Conservation (phyloP, 164 flowering plant genomes). For the Akebia trifoliata region DNA sequence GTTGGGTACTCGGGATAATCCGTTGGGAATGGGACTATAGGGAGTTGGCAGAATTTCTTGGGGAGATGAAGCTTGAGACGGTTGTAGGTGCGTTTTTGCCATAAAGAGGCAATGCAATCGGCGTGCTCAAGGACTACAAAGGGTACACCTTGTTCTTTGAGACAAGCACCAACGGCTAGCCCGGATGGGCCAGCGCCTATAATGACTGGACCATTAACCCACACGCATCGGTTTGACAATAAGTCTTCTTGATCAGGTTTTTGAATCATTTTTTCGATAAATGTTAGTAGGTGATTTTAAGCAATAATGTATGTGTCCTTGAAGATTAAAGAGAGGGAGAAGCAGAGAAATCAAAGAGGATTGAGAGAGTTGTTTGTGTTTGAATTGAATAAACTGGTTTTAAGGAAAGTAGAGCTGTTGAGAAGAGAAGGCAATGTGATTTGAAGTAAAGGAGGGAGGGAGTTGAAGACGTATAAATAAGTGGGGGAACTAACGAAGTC, state of each 20-base stretch:
- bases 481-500: too few species aligned
- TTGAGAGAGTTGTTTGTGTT: neutral
- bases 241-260: constrained; percentile 22
- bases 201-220: constrained; percentile 87
- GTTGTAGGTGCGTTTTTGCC: constrained; percentile 84
- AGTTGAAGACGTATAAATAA: neutral
- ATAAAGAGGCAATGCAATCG: constrained; percentile 85
- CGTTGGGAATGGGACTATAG: constrained; percentile 57
- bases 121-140: constrained; percentile 66
- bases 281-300: too few species aligned
- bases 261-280: constrained; percentile 30
- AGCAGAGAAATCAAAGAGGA: too few species aligned
- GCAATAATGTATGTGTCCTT: too few species aligned
- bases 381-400: neutral
- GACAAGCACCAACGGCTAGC: constrained; percentile 64
- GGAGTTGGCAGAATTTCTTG: constrained; percentile 76
- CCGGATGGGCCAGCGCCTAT: constrained; percentile 94
- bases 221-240: constrained; percentile 40
- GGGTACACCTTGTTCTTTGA: constrained; percentile 71
- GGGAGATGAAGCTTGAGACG: constrained; percentile 92
- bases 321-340: too few species aligned
- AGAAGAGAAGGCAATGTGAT: neutral
- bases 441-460: neutral
- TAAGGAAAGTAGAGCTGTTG: neutral
- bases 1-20: constrained; percentile 77